phyloP scores from a whole-genome alignment of 2,329 filamentous ascomycete species.

The Emmonsiellopsis sp. region DNA sequence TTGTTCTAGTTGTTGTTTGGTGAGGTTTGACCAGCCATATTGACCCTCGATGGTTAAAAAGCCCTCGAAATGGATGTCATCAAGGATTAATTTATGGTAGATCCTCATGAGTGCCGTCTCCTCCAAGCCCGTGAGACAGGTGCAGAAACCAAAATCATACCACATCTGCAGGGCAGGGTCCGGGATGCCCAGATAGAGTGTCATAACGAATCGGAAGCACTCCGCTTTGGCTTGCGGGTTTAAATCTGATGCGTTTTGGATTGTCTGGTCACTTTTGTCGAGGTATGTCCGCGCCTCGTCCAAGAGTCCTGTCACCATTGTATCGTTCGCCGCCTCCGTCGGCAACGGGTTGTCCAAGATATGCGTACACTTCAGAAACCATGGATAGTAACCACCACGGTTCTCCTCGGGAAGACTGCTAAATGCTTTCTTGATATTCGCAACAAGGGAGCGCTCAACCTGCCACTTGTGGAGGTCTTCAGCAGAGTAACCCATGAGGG shows the following conservation, averaged over 20 bases:
- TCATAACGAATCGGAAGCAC: conserved; percentile 10
- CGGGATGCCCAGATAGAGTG: conserved; percentile 9
- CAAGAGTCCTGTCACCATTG: conserved; percentile 11
- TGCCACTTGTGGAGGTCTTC: conserved; percentile 17
- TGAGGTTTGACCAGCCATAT: background rate
- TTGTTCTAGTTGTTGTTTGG: background rate
- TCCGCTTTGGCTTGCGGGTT: conserved; percentile 14
- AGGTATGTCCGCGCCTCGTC: conserved; percentile 16
- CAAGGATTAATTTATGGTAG: conserved; percentile 12
- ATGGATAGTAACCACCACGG: conserved; percentile 20
- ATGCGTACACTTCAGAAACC: conserved; percentile 17
- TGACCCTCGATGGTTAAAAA: background rate
- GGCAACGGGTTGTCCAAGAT: conserved; percentile 12
- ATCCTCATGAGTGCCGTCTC: conserved; percentile 13
- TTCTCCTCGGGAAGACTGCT: conserved; percentile 12
- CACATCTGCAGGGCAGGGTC: conserved; percentile 11
- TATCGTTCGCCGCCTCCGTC: conserved; percentile 12
- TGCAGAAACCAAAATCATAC: conserved; percentile 16
- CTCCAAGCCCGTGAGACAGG: conserved; percentile 12
- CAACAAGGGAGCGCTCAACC: conserved; percentile 11
- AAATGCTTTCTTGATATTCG: conserved; percentile 18
- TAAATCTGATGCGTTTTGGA: conserved; percentile 11
- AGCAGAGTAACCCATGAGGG: conserved; percentile 11
- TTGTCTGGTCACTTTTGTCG: conserved; percentile 10
- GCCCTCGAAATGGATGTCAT: conserved; percentile 3